Conservation (phyloP, 2,329 filamentous ascomycete genomes). For the Fusarium vanettenii region DNA sequence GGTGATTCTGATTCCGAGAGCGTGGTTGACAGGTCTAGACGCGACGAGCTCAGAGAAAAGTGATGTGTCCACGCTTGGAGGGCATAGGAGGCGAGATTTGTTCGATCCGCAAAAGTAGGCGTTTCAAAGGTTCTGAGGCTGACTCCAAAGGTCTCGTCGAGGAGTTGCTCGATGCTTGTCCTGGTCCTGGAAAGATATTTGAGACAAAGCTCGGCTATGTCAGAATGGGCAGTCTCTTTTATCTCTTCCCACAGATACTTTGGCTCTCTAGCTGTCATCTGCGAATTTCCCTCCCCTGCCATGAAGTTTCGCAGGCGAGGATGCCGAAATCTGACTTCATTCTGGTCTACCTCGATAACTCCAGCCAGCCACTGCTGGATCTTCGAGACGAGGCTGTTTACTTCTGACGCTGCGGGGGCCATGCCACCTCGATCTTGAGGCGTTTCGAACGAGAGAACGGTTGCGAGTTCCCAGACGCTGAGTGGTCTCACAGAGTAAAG, state of each 20-base stretch:
- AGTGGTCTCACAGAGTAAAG: conserved; percentile 10
- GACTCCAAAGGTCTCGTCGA: neutral
- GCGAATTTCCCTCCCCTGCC: rapidly evolving
- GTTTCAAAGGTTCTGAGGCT: neutral
- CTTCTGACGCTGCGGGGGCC: neutral
- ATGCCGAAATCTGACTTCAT: conserved; percentile 1
- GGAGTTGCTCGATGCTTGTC: neutral
- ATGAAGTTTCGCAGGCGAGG: neutral
- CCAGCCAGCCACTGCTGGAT: neutral
- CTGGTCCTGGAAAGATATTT: neutral
- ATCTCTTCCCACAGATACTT: neutral
- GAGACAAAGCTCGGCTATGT: neutral
- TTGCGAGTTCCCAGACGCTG: conserved; percentile 4
- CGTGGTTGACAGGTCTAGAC: neutral
- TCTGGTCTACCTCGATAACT: neutral
- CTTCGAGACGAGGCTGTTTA: neutral
- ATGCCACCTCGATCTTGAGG: neutral
- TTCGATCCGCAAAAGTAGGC: neutral
- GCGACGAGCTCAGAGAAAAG: neutral
- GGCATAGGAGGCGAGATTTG: neutral
- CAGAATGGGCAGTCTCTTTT: neutral
- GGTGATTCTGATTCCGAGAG: neutral
- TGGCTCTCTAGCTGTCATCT: rapidly evolving
- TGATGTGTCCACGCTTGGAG: conserved; percentile 15
- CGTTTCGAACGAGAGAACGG: neutral